phyloP scores from a whole-genome alignment of 495 filamentous ascomycete genomes.

The Penicillium chermesinum region DNA sequence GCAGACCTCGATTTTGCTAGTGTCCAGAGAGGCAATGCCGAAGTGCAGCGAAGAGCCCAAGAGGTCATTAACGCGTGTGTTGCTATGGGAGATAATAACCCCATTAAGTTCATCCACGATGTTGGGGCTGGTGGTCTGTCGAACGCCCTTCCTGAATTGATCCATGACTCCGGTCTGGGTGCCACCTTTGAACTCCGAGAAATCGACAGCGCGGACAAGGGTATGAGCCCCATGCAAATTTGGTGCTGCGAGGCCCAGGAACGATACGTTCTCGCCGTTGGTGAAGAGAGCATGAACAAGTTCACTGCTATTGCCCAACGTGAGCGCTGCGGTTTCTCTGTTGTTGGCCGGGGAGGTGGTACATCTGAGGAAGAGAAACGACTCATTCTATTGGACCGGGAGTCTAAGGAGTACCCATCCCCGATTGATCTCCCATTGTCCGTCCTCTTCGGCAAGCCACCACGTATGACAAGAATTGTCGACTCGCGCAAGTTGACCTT shows the following conservation, averaged over 20 bases:
- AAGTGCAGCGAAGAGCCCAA: conserved; percentile 90
- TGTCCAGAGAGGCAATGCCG: conserved; percentile 87
- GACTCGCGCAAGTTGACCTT: conserved; percentile 64
- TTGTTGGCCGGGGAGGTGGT: conserved; percentile 75
- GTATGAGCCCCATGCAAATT: conserved; percentile 92
- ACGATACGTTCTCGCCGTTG: conserved; percentile 83
- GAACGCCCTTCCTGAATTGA: conserved; percentile 88
- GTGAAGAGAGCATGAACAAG: conserved; percentile 68
- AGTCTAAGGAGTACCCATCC: conserved; percentile 67
- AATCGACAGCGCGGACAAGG: conserved; percentile 79
- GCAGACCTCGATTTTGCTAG: conserved; percentile 92
- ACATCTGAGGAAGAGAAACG: conserved; percentile 56
- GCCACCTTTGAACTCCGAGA: conserved; percentile 88
- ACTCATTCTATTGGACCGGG: conserved; percentile 75
- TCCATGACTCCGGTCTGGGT: conserved; percentile 84
- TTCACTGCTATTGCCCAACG: conserved; percentile 80
- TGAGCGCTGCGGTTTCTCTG: conserved; percentile 90
- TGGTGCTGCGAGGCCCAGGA: conserved; percentile 98
- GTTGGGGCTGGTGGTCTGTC: conserved; percentile 93
- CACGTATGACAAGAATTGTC: conserved; percentile 77
- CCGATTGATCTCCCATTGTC: conserved; percentile 92
- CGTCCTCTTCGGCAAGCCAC: conserved; percentile 84
- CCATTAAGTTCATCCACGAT: conserved; percentile 94
- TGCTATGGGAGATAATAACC: conserved; percentile 74
- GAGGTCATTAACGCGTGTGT: conserved; percentile 94